Evolutionary conservation across 805 yeast species (phyloP).

Genomic region (Wickerhamiella kurtzmanii): DNA sequence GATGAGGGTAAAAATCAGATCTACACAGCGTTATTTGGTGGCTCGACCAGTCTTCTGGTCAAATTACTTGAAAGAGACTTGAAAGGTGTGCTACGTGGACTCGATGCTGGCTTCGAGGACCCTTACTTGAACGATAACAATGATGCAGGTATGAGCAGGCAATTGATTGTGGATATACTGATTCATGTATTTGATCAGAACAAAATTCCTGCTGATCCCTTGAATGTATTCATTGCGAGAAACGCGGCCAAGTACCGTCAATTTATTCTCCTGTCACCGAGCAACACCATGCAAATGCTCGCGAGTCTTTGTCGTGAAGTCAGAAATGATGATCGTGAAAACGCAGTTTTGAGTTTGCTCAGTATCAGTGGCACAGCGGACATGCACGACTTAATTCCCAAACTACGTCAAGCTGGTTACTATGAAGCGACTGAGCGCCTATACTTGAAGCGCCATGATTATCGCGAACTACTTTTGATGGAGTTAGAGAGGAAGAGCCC

Average conservation of each 20-base stretch:
- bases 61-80: conserved; percentile 6
- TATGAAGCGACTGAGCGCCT: conserved; percentile 45
- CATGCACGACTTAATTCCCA: conserved; percentile 35
- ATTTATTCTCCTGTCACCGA: conserved; percentile 57
- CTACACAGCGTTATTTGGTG: conserved; percentile 47
- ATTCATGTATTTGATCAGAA: conserved; percentile 29
- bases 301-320: not conserved
- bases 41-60: conserved; percentile 5
- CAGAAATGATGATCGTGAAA: conserved; percentile 45
- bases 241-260: conserved; percentile 79
- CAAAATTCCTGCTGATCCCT: conserved; percentile 23
- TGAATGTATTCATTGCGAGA: conserved; percentile 62
- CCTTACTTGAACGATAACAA: conserved; percentile 53
- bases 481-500: not conserved
- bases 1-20: conserved; percentile 35
- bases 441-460: conserved; percentile 26
- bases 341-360: conserved; percentile 60
- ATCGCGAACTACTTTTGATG: conserved; percentile 8
- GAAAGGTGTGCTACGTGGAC: conserved; percentile 42
- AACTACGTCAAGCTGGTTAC: conserved; percentile 42
- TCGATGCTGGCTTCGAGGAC: conserved; percentile 80
- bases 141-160: conserved; percentile 41
- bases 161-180: conserved; percentile 61
- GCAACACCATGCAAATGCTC: conserved; percentile 4
- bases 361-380: conserved; percentile 51